Conservation (phyloP, 129 eudicot species). For the Calendula officinalis region DNA sequence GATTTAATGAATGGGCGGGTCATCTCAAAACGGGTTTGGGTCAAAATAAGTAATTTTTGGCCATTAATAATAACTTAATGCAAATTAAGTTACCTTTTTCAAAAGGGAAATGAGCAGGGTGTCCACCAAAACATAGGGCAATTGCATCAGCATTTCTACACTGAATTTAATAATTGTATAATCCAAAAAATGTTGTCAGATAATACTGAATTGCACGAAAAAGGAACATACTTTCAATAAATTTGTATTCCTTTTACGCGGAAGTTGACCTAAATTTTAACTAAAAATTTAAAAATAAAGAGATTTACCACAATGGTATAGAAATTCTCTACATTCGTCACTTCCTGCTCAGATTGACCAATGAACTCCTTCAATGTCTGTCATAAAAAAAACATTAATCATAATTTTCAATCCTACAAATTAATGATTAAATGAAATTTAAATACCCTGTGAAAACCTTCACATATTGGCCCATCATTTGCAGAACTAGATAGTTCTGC, state of each 20-base stretch:
- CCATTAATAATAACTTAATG: no score
- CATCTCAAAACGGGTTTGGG: no score
- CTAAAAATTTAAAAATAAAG: background rate
- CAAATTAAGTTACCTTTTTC: slow-evolving; percentile 70
- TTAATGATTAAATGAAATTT: no score
- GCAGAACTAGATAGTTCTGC: slow-evolving; percentile 70
- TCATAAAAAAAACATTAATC: slow-evolving; percentile 11
- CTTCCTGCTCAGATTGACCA: slow-evolving; percentile 66
- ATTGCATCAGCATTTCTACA: slow-evolving; percentile 97
- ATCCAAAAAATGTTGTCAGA: no score
- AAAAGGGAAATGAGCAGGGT: slow-evolving; percentile 91
- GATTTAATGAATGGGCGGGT: no score
- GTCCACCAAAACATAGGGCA: slow-evolving; percentile 92
- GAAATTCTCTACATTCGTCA: slow-evolving; percentile 47
- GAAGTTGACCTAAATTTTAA: slow-evolving; percentile 11
- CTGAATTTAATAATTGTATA: slow-evolving; percentile 34
- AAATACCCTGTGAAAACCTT: slow-evolving; percentile 52
- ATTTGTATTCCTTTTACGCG: slow-evolving; percentile 5
- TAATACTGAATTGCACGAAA: no score
- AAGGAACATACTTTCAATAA: no score
- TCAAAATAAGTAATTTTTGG: no score
- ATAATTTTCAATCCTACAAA: background rate
- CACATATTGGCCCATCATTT: slow-evolving; percentile 88
- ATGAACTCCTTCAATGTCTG: slow-evolving; percentile 77
- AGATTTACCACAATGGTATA: slow-evolving; percentile 74